Percentiles rank a stretch among this genome's conserved stretches.
phyloP scores from a whole-genome alignment of 306 rosid genomes.

The Cercis canadensis region DNA sequence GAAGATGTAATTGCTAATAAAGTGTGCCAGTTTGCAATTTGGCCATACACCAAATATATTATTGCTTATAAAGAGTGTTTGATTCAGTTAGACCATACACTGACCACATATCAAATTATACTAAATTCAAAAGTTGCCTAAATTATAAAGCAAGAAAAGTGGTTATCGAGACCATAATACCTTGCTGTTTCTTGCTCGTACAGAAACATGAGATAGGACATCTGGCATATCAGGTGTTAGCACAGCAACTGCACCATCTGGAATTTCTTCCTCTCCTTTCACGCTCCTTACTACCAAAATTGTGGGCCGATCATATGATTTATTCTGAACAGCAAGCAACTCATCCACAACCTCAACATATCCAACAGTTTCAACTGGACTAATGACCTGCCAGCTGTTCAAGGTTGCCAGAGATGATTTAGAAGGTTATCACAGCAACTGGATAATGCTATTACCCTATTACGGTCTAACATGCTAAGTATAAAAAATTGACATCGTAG shows the following conservation, averaged over 20 bases:
- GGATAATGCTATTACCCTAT: not conserved
- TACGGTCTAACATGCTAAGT: conserved; percentile 21
- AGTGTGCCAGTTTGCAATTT: conserved; percentile 22
- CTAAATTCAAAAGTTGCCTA: too few species aligned
- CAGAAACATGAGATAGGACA: conserved; percentile 97
- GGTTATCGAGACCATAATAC: conserved; percentile 43
- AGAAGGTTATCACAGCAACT: conserved; percentile 41
- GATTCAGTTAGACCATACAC: not conserved
- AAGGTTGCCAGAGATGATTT: conserved; percentile 41
- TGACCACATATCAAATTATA: conserved; percentile 26
- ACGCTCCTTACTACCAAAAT: conserved; percentile 86
- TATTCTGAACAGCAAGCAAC: conserved; percentile 91
- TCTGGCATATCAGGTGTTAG: conserved; percentile 99
- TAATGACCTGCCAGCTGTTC: conserved; percentile 98
- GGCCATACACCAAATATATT: not conserved
- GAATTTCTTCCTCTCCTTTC: conserved; percentile 98
- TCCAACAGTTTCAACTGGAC: conserved; percentile 89
- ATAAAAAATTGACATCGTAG: conserved; percentile 34
- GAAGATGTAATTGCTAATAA: conserved; percentile 16
- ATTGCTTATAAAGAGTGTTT: too few species aligned
- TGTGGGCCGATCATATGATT: conserved; percentile 80
- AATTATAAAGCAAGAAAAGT: conserved; percentile 9
- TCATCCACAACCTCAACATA: conserved; percentile 89
- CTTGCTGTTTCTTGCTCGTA: conserved; percentile 99
- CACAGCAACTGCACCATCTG: conserved; percentile 97